Conservation (phyloP, 2,329 filamentous ascomycete species). For the Emmonsia crescens region DNA sequence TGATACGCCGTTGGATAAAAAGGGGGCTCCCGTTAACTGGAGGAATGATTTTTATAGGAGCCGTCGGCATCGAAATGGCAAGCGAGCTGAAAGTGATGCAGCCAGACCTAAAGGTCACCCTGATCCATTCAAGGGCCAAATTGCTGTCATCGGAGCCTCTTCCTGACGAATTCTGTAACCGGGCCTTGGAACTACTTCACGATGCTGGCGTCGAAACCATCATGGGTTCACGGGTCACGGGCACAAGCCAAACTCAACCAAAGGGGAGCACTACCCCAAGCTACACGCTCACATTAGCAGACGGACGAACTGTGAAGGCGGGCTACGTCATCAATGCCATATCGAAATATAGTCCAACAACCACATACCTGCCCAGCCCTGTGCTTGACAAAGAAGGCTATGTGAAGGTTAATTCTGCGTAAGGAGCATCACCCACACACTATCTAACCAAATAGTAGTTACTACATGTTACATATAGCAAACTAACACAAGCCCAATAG, state of each 20-base stretch:
- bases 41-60: conserved; percentile 35
- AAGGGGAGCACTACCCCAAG: conserved; percentile 19
- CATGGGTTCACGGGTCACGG: conserved; percentile 46
- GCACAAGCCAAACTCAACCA: conserved; percentile 35
- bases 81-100: conserved; percentile 61
- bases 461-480: not conserved
- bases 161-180: conserved; percentile 57
- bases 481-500: conserved; percentile 20
- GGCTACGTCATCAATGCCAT: conserved; percentile 59
- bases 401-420: conserved; percentile 49
- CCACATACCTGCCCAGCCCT: conserved; percentile 47
- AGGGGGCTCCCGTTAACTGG: not conserved
- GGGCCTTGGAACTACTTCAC: conserved; percentile 46
- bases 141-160: conserved; percentile 65
- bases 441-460: not conserved
- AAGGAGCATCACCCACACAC: conserved; percentile 18
- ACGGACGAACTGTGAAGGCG: conserved; percentile 48
- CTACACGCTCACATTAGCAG: conserved; percentile 48
- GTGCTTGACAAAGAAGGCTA: conserved; percentile 52
- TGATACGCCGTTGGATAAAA: not conserved
- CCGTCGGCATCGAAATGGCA: conserved; percentile 73
- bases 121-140: conserved; percentile 61
- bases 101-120: conserved; percentile 55
- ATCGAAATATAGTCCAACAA: conserved; percentile 50
- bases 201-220: conserved; percentile 56